A percentile compares a stretch with the other conserved stretches of the same genome.
Conservation (phyloP, 169 alveolate genomes). For the Babesia bovis region DNA sequence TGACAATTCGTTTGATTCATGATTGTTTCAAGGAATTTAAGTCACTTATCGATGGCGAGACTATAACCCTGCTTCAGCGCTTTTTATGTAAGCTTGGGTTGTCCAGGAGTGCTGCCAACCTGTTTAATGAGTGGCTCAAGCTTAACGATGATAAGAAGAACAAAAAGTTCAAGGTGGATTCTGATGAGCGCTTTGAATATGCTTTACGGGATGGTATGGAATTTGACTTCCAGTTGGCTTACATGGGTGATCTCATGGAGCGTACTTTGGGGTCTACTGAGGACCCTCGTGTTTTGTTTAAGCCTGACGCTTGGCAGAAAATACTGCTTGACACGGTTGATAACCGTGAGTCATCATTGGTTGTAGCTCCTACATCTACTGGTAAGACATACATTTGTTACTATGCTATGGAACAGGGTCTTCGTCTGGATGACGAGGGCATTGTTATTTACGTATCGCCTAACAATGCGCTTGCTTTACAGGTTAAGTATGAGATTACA, state of each 20-base stretch:
- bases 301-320: constrained; percentile 91
- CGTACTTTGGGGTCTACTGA: constrained; percentile 81
- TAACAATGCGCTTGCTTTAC: constrained; percentile 86
- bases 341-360: constrained; percentile 77
- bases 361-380: constrained; percentile 89
- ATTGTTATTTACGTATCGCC: constrained; percentile 89
- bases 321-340: constrained; percentile 83
- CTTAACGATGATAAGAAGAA: constrained; percentile 14
- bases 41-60: constrained; percentile 22
- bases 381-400: constrained; percentile 91
- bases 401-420: constrained; percentile 89
- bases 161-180: constrained; percentile 22
- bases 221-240: constrained; percentile 75
- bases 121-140: constrained; percentile 30
- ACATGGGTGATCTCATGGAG: constrained; percentile 84
- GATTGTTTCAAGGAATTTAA: constrained; percentile 48
- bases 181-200: constrained; percentile 28
- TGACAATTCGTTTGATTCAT: constrained; percentile 31
- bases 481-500: constrained; percentile 86
- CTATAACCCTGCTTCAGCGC: constrained; percentile 21
- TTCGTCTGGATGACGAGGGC: constrained; percentile 83
- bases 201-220: constrained; percentile 66
- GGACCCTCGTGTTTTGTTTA: constrained; percentile 87
- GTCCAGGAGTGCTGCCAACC: constrained; percentile 23
- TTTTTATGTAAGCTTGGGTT: constrained; percentile 37